Conservation (phyloP, 305 asterid genomes). For the Fraxinus latifolia region DNA sequence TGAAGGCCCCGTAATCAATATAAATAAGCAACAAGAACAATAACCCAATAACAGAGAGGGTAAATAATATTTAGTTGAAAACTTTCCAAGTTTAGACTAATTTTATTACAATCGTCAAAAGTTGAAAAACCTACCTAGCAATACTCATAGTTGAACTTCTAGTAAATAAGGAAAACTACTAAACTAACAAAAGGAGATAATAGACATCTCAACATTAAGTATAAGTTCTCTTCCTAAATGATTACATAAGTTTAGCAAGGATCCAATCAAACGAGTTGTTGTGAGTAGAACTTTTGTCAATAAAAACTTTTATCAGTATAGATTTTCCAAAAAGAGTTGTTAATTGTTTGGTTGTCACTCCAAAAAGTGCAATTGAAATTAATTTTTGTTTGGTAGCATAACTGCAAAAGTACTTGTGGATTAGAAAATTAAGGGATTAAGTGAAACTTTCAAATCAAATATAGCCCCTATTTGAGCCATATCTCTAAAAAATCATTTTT, state of each 20-base stretch:
- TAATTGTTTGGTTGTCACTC: background rate
- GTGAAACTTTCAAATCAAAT: background rate
- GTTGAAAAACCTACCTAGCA: background rate
- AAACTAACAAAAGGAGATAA: background rate
- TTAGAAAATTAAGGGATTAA: background rate
- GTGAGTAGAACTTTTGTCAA: background rate
- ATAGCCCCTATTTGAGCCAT: background rate
- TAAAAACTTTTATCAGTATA: background rate
- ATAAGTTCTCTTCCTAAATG: background rate
- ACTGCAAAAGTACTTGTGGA: background rate
- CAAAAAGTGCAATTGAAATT: background rate
- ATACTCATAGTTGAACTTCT: background rate
- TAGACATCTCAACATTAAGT: background rate
- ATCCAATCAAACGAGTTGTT: background rate
- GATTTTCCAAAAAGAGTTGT: background rate
- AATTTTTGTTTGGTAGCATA: background rate
- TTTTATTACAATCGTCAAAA: background rate
- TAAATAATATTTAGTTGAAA: background rate
- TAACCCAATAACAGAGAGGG: background rate
- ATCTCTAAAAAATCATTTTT: too few relatives aligned
- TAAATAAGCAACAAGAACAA: background rate
- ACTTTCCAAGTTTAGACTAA: background rate
- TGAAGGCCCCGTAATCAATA: background rate
- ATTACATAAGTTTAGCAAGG: background rate
- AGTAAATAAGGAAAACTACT: background rate